These are phyloP conservation scores for Apiotrichum brassicae DNA, from an alignment of 1,284 basidiomycete genomes.

Conservation along the genomic window DNA sequence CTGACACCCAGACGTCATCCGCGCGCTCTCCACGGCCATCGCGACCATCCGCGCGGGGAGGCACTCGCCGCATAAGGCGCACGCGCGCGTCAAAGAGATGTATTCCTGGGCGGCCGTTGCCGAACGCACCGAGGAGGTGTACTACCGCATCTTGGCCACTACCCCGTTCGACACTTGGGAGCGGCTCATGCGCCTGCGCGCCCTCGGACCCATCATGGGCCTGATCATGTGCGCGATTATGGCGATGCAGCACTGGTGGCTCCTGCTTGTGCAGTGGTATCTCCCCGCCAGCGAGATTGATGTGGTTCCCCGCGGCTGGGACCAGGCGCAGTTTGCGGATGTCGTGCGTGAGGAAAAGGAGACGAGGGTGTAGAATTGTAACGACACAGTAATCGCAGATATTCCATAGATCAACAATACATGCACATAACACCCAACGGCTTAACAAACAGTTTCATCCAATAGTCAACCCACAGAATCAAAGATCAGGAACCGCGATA, in stretches of 20 bases:
- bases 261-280: slow-evolving; percentile 37
- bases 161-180: slow-evolving; percentile 61
- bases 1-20: slow-evolving; percentile 63
- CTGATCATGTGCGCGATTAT: slow-evolving; percentile 49
- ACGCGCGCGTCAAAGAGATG: slow-evolving; percentile 68
- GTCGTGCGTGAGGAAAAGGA: background rate
- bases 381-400: no score
- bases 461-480: no score
- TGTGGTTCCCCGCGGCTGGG: slow-evolving; percentile 26
- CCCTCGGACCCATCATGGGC: slow-evolving; percentile 47
- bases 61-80: slow-evolving; percentile 73
- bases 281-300: slow-evolving; percentile 43
- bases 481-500: slow-evolving; percentile 26
- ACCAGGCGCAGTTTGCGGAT: slow-evolving; percentile 15
- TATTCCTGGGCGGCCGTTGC: slow-evolving; percentile 86
- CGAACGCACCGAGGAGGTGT: slow-evolving; percentile 74
- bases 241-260: slow-evolving; percentile 47
- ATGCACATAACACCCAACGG: background rate
- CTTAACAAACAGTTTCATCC: no score
- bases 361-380: background rate
- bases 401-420: no score
- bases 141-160: slow-evolving; percentile 59
- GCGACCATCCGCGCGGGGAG: slow-evolving; percentile 58
- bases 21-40: slow-evolving; percentile 76
- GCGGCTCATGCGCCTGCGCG: slow-evolving; percentile 56